A percentile compares a stretch with the other conserved stretches of the same genome.
Conservation (phyloP, 2,329 filamentous ascomycete genomes). For the Uncinocarpus reesii region DNA sequence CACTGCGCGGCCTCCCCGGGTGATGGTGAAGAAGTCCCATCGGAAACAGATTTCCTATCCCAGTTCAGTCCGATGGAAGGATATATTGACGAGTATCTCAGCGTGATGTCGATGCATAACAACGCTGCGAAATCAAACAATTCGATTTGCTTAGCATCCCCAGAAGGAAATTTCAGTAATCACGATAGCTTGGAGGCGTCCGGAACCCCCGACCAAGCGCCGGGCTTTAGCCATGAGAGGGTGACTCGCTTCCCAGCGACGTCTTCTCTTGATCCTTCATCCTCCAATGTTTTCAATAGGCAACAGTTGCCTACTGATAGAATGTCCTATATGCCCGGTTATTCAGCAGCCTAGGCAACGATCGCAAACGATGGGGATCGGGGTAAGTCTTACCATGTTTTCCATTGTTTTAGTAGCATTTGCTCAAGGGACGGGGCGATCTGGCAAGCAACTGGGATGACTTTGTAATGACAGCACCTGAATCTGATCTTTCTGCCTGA, state of each 20-base stretch:
- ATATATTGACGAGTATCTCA: constrained; percentile 16
- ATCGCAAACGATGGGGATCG: background rate
- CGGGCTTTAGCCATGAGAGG: background rate
- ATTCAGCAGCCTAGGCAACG: background rate
- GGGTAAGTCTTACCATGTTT: no score
- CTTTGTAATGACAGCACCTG: no score
- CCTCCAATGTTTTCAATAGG: background rate
- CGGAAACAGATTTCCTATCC: constrained; percentile 17
- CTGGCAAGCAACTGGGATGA: no score
- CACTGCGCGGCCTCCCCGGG: background rate
- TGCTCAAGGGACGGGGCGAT: no score
- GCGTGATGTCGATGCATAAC: constrained; percentile 14
- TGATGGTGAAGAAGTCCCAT: background rate
- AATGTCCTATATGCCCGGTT: background rate
- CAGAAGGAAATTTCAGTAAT: background rate
- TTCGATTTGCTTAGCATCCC: constrained; percentile 3
- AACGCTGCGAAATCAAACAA: constrained; percentile 10
- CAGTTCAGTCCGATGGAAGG: constrained; percentile 18
- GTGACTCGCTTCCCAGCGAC: background rate
- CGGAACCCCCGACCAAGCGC: background rate
- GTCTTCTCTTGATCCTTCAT: background rate
- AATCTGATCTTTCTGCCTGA: no score
- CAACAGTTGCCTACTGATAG: no score
- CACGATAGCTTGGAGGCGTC: background rate
- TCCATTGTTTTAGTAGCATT: no score